Evolutionary conservation across 805 yeast genomes (phyloP).

Genomic region (Ogataea kodamae): DNA sequence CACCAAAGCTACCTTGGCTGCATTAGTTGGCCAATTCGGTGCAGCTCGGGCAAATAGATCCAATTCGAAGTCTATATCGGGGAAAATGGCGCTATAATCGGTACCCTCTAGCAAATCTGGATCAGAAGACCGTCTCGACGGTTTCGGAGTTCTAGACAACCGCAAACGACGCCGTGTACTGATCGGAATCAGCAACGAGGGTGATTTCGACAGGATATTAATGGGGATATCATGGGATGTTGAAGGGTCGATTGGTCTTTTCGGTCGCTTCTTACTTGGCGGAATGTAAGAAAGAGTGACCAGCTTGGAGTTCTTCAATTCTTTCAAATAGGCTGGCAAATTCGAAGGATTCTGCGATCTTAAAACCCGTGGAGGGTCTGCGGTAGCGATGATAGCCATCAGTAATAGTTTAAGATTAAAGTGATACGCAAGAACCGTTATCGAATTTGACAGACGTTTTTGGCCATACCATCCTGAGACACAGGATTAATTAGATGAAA

Average conservation of each 20-base stretch:
- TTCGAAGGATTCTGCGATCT: constrained; percentile 21
- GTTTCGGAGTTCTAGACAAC: constrained; percentile 2
- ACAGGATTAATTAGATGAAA: no score
- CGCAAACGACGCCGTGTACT: constrained; percentile 10
- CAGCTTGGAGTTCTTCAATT: constrained; percentile 22
- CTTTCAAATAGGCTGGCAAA: constrained; percentile 22
- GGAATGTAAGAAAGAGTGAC: constrained; percentile 27
- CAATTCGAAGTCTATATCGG: constrained; percentile 6
- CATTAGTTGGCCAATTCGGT: constrained; percentile 11
- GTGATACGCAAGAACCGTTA: background rate
- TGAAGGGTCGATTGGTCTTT: constrained; percentile 5
- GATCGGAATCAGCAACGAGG: constrained; percentile 15
- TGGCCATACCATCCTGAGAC: no score
- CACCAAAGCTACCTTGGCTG: constrained; percentile 11
- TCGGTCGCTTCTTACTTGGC: constrained; percentile 2
- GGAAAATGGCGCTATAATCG: constrained; percentile 5
- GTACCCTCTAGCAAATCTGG: constrained; percentile 1
- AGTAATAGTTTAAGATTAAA: background rate
- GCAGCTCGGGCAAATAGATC: constrained; percentile 1
- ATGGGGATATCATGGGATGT: constrained; percentile 10
- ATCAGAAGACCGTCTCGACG: constrained; percentile 3
- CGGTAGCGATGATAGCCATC: no score
- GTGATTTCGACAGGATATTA: constrained; percentile 10
- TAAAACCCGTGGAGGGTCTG: constrained; percentile 14
- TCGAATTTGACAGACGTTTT: no score